These are phyloP conservation scores for Rauvolfia tetraphylla DNA, from an alignment of 257 asterid species.

Conservation along the genomic window DNA sequence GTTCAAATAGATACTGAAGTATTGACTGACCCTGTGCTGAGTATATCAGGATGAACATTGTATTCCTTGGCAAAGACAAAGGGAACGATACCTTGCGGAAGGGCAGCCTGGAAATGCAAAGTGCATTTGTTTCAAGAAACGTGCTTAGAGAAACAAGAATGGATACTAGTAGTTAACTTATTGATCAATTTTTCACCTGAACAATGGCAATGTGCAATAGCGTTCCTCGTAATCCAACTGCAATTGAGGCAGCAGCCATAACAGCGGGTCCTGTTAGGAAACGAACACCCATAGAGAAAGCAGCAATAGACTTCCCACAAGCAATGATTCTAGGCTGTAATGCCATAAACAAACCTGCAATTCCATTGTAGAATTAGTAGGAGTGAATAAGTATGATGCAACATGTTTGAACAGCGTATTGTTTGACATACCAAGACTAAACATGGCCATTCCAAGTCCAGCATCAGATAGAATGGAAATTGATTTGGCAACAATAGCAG, in stretches of 20 bases:
- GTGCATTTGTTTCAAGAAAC: too few species aligned
- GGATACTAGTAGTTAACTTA: neutral
- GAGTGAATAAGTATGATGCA: neutral
- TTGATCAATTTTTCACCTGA: slow-evolving; percentile 21
- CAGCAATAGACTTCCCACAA: slow-evolving; percentile 42
- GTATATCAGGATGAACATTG: slow-evolving; percentile 45
- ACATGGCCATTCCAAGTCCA: slow-evolving; percentile 55
- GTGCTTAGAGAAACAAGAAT: neutral
- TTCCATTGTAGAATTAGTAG: neutral
- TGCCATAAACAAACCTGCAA: slow-evolving; percentile 49
- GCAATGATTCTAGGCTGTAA: slow-evolving; percentile 46
- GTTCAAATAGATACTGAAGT: neutral
- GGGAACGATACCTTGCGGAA: slow-evolving; percentile 50
- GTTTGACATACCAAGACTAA: slow-evolving; percentile 42
- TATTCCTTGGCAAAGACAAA: slow-evolving; percentile 50
- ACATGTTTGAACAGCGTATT: neutral
- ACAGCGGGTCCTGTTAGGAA: slow-evolving; percentile 48
- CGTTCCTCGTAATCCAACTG: slow-evolving; percentile 38
- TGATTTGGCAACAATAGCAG: slow-evolving; percentile 41
- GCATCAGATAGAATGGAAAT: slow-evolving; percentile 47
- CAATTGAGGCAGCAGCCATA: slow-evolving; percentile 47
- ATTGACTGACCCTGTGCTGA: slow-evolving; percentile 45
- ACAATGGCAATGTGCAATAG: slow-evolving; percentile 40
- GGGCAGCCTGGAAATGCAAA: slow-evolving; percentile 32
- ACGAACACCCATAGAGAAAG: slow-evolving; percentile 40